Conservation (phyloP, 805 yeast genomes). For the Wickerhamiella slavikovae region DNA sequence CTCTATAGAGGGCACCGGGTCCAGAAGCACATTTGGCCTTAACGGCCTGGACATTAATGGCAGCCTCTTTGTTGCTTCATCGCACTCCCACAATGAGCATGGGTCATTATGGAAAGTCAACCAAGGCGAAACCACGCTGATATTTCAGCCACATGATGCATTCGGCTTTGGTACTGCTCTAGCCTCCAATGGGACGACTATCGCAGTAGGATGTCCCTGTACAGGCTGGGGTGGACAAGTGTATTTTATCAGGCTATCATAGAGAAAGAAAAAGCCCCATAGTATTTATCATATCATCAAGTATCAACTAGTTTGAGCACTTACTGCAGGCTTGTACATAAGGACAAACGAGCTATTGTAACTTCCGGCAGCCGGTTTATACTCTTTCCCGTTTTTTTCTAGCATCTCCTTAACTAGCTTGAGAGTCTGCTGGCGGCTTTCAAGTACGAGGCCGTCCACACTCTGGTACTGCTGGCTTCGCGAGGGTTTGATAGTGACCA, state of each 20-base stretch:
- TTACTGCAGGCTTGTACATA: too few relatives aligned
- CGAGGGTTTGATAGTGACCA: constrained; percentile 11
- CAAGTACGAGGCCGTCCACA: constrained; percentile 7
- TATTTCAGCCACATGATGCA: too few relatives aligned
- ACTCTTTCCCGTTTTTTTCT: neutral
- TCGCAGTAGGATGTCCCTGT: too few relatives aligned
- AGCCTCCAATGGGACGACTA: neutral
- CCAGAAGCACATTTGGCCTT: constrained; percentile 18
- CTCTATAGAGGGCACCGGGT: constrained; percentile 5
- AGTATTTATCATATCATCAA: too few relatives aligned
- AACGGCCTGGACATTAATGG: constrained; percentile 13
- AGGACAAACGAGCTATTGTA: neutral
- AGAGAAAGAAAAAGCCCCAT: too few relatives aligned
- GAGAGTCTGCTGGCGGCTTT: constrained; percentile 5
- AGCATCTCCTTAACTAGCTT: neutral
- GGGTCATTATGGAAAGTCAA: constrained; percentile 29
- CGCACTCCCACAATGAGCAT: constrained; percentile 21
- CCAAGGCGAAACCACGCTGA: too few relatives aligned
- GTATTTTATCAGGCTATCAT: too few relatives aligned
- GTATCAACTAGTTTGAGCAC: too few relatives aligned
- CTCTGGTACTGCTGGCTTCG: constrained; percentile 6
- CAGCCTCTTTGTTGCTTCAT: constrained; percentile 22
- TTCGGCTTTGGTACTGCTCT: neutral
- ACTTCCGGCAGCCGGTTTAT: constrained; percentile 1
- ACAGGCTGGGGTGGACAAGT: too few relatives aligned